Base-by-base conservation (phyloP, 495 filamentous ascomycete genomes). In the Recurvomyces mirabilis region DNA sequence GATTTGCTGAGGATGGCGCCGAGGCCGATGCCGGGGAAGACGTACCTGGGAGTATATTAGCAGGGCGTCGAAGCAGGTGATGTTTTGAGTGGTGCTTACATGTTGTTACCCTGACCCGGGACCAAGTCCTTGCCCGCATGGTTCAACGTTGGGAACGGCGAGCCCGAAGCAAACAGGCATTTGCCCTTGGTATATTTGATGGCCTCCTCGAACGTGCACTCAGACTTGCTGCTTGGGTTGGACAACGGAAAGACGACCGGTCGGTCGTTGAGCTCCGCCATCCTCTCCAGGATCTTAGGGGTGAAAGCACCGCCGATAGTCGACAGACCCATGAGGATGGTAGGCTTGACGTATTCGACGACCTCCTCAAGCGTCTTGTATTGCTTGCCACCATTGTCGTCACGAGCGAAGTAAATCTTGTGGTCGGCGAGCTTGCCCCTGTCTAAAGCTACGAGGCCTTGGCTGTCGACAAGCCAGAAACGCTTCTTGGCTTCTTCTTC, bases 381-480 rank as follows among this genome's bases (percentile, higher is more conserved):
- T 65, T 98, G 91, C 57, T 81, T 71, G 57, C 87, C 87, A n/a
- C 78, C 68, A 70, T 98, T 96, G 65, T 96, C 88, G 36, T 73
- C 68, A 36, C 91, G 87, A 32, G 87, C 84, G 57, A 98, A 98
- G 76, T 93, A 94, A 63, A 93, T 75, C 68, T 98, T 98, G 78
- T 98, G 91, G 52, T 94, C 85, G 37, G 88, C 86, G 23, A 98
- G 75, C 60, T 81, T 83, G 67, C 95, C 91, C 22, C 91, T 86
- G 66, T 98, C 89, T 36, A 77, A 74, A 38, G 91, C 93, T 38
- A 98, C 88, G 4, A 98, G 78, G 55, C 91, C 91, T 23, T 49
- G 47, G 23, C 87, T 93, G 69, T 98, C 91, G 43, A 98, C 89
- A 37, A 98, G 81, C 77, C 82, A 98, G 72, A 98, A 96, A 73